Evolutionary conservation across 257 asterid species (phyloP).

Genomic region (Salvia miltiorrhiza): DNA sequence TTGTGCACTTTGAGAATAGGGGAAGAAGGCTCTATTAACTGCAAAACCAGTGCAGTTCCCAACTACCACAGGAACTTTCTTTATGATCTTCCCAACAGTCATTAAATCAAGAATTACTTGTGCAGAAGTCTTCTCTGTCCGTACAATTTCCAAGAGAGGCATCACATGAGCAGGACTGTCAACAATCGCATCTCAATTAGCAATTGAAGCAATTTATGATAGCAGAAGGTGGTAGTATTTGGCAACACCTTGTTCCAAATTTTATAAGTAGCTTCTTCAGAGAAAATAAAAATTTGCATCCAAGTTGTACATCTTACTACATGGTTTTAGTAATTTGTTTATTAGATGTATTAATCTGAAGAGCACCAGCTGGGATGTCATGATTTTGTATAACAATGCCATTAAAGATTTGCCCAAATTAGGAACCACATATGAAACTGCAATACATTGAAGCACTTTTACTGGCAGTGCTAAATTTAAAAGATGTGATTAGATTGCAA

Average conservation of each 20-base stretch:
- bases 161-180: slow-evolving; percentile 96
- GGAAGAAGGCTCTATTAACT: slow-evolving; percentile 93
- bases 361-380: neutral
- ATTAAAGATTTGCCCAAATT: neutral
- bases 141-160: slow-evolving; percentile 94
- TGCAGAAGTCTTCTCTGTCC: slow-evolving; percentile 86
- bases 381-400: neutral
- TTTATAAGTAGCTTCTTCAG: slow-evolving; percentile 1
- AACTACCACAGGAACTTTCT: slow-evolving; percentile 95
- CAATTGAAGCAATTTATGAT: slow-evolving; percentile 9
- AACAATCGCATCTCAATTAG: slow-evolving; percentile 31
- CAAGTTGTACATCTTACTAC: neutral
- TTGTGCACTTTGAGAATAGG: slow-evolving; percentile 79
- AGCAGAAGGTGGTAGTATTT: slow-evolving; percentile 10
- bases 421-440: neutral
- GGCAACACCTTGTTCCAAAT: slow-evolving; percentile 12
- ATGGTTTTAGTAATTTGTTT: neutral
- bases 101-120: slow-evolving; percentile 90
- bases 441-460: neutral
- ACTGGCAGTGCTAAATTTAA: neutral
- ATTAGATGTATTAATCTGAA: neutral
- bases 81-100: slow-evolving; percentile 83
- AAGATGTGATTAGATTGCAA: neutral
- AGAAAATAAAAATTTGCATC: neutral
- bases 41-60: slow-evolving; percentile 99